Conservation (phyloP, 2,329 filamentous ascomycete genomes). For the Colletotrichum tanaceti region DNA sequence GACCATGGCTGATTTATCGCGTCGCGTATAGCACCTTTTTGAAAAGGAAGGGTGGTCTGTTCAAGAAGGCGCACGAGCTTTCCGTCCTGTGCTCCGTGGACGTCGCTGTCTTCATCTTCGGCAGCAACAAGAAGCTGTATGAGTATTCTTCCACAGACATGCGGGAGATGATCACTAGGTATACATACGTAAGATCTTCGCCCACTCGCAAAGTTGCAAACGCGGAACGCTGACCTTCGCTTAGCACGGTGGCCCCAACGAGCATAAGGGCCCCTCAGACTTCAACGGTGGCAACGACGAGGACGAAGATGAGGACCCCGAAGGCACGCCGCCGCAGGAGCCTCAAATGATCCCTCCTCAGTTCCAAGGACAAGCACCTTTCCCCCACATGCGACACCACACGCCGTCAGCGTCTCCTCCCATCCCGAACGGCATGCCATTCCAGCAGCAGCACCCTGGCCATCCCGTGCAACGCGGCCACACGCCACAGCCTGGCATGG, state of each 20-base stretch:
- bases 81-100: constrained; percentile 98
- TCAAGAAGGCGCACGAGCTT: constrained; percentile 99
- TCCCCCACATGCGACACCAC: constrained; percentile 83
- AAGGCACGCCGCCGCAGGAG: constrained; percentile 76
- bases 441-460: constrained; percentile 65
- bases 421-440: constrained; percentile 80
- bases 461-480: constrained; percentile 71
- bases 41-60: constrained; percentile 97
- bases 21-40: constrained; percentile 80
- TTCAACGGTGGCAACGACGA: constrained; percentile 91
- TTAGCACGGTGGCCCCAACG: constrained; percentile 91
- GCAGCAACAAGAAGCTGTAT: constrained; percentile 98
- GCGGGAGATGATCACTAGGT: constrained; percentile 86
- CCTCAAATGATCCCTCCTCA: constrained; percentile 76
- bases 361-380: constrained; percentile 75
- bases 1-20: constrained; percentile 27
- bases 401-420: constrained; percentile 91
- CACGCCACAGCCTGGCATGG: constrained; percentile 82
- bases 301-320: constrained; percentile 82
- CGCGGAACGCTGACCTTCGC: constrained; percentile 37
- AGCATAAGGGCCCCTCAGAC: constrained; percentile 95
- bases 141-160: constrained; percentile 97
- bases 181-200: constrained; percentile 81
- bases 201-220: neutral
- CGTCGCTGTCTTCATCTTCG: constrained; percentile 98